Base-by-base conservation (phyloP, 305 asterid genomes). In the Ilex paraguariensis region DNA sequence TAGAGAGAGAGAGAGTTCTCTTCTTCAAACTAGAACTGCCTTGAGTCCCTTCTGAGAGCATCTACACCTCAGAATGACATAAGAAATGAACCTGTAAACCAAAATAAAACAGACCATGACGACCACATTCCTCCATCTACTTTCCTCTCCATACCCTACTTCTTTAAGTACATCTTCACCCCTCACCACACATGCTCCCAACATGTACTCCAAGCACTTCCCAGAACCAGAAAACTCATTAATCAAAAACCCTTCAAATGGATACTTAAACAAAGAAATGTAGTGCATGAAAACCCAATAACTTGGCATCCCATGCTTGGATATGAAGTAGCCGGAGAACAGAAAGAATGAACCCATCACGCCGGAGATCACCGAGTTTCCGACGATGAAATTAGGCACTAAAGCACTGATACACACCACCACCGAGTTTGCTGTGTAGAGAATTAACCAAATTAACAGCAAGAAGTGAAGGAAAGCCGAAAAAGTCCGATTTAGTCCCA, bases 211-310 rank as follows among this genome's bases (percentile, higher is more conserved):
- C 81, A 93, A 53, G 46, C 99, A 93, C 73, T 77, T 71, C 33
- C 68, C 73, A 17, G 86, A 69, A 1, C 69, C 70, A 2, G 89
- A 70, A 61, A 93, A 93, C 79, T 93, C 99, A 45, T 93, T 93
- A 48, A 87, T 78, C 89, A 93, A 57, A 44, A 93, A 60, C 67
- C 96, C 98, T 67, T 92, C 98, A 58, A 92, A 92, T 62, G 97
- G 98, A 55, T 92, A 92, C 95, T 90, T 92, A 28, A 92, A 92
- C 70, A 92, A 56, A 3, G 97, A 92, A 0, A 90, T 62, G 9
- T 90, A 92, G 31, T 92, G 97, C 97, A 92, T 77, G 73, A 84
- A 84, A 12, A 85, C 81, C 97, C 98, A 92, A 49, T 87, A 93
- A 6, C 39, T 70, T 0, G 98, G 98, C 3, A 93, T 79, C 60